Base-by-base conservation (phyloP, 768 basidiomycete genomes). In the Russula olivacea region DNA sequence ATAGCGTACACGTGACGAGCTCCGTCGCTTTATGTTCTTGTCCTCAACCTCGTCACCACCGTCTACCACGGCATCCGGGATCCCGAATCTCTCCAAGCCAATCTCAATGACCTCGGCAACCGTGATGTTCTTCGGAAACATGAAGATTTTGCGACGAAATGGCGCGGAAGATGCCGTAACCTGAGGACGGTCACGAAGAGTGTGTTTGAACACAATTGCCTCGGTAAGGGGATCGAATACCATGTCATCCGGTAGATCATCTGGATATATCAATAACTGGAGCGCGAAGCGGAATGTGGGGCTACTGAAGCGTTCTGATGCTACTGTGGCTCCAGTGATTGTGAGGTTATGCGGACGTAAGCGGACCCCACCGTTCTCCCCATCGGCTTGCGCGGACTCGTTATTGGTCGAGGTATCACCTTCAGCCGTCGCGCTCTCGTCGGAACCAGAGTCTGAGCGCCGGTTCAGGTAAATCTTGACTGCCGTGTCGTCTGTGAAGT, bases 21-120 rank as follows among this genome's bases (percentile, higher is more conserved):
- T 96, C 66, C 87, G 80, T 62, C 94, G 79, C 75, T 93, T 93
- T 8, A 83, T 79, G 38, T 86, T 78, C 72, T 96, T 94, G 72
- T 98, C 96, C 74, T 99, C 97, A 1, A 99, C 83, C 70, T 98
- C 96, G 72, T 99, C 97, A 1, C 97, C 97, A 2, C 97, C 97
- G 72, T 98, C 95, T 2, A 98, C 96, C 2, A 99, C 93, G n/a
- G 95, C 97, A 43, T 97, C 96, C 40, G 83, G 77, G 60, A 99
- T 97, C 2, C 97, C 97, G 71, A 98, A 98, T 61, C 93, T 77
- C 71, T 98, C 97, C 66, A 99, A 72, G 6, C 88, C 90, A 41
- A 91, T 78, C 73, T 99, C 97, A 43, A 97, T 93, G 15, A 95
- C 94, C 74, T 99, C 97, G 0, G 94, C 92, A 3, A 98, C 97